phyloP scores from a whole-genome alignment of 2,329 filamentous ascomycete genomes.

The Emmonsiellopsis sp. region DNA sequence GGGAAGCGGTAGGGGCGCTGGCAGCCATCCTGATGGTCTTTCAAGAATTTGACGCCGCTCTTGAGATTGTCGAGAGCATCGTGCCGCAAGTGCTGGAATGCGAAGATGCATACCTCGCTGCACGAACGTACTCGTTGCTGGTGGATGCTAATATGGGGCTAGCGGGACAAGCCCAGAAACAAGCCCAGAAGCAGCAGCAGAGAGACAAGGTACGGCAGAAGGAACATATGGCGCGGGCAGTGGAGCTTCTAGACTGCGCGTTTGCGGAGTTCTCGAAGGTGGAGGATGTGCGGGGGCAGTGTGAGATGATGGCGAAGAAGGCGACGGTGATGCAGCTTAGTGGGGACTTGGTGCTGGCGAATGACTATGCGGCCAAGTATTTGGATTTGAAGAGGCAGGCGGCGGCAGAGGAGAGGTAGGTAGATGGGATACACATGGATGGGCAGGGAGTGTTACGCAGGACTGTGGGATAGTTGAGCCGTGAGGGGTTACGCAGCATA shows the following conservation, averaged over 20 bases:
- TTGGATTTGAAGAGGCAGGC: slow-evolving; percentile 40
- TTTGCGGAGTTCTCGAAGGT: slow-evolving; percentile 56
- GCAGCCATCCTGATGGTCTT: slow-evolving; percentile 60
- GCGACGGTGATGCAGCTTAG: slow-evolving; percentile 63
- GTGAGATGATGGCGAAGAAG: slow-evolving; percentile 75
- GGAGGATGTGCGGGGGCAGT: slow-evolving; percentile 60
- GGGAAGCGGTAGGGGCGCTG: slow-evolving; percentile 60
- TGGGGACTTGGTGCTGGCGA: slow-evolving; percentile 54
- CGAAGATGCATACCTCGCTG: slow-evolving; percentile 52
- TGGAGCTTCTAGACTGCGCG: slow-evolving; percentile 53
- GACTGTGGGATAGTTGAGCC: too few species aligned
- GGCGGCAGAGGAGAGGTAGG: not conserved
- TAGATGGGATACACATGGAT: too few species aligned
- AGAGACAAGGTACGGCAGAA: slow-evolving; percentile 35
- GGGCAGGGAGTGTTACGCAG: too few species aligned
- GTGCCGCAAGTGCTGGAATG: slow-evolving; percentile 70
- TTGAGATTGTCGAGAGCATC: slow-evolving; percentile 54
- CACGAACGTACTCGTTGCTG: slow-evolving; percentile 58
- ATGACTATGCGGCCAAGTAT: slow-evolving; percentile 59
- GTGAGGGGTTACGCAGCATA: too few species aligned
- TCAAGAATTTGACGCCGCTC: slow-evolving; percentile 59
- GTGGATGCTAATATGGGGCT: slow-evolving; percentile 72
- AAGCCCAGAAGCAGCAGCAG: not conserved
- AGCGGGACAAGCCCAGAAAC: slow-evolving; percentile 45
- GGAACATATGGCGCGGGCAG: slow-evolving; percentile 50